Conservation (phyloP, 75 land plant species). For the Cupressus sempervirens region DNA sequence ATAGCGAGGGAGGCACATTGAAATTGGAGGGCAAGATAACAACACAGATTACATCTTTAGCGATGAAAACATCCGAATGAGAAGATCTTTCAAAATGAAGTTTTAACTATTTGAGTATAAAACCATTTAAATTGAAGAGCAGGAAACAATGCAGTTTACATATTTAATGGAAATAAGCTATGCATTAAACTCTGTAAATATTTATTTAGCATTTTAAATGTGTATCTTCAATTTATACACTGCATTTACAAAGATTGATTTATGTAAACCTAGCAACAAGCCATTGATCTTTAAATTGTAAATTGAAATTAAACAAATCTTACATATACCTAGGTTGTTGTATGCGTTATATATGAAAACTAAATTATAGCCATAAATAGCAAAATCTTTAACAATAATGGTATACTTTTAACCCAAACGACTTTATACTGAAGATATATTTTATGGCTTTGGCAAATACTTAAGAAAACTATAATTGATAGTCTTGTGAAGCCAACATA, state of each 20-base stretch:
- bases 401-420: background rate
- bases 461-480: background rate
- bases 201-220: background rate
- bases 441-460: background rate
- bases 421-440: background rate
- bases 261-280: background rate
- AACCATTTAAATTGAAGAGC: too few species aligned
- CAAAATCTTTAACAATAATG: background rate
- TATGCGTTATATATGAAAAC: too few species aligned
- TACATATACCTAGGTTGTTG: background rate
- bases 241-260: background rate
- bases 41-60: background rate
- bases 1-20: background rate
- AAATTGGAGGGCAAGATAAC: background rate
- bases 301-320: background rate
- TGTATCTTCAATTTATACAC: background rate
- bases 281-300: background rate
- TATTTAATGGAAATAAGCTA: background rate
- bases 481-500: background rate
- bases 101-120: too few species aligned
- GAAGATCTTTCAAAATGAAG: too few species aligned
- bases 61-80: too few species aligned
- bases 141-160: too few species aligned
- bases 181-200: background rate
- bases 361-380: background rate